Evolutionary conservation across 2,329 filamentous ascomycete species (phyloP), one percentile per base, ranked within the genome.

Genomic region (Trichoderma citrinoviride): DNA sequence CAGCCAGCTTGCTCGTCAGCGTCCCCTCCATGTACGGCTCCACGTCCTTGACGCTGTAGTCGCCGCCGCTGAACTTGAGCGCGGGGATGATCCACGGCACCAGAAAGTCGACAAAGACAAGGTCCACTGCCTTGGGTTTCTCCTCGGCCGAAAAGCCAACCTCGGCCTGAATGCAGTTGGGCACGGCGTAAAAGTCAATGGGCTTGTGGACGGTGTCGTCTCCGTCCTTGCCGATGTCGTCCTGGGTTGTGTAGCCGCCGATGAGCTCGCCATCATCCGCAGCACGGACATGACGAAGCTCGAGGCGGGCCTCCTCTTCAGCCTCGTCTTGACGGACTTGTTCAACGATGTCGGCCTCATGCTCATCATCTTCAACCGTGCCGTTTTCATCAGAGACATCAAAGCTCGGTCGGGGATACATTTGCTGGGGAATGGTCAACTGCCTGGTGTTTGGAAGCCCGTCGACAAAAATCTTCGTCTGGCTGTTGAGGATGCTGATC

Each of bases 71-170:
- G 67, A 85, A 82, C 69, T 88, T 87, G 67, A 97, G 79, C 3
- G 92, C 93, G 12, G 90, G 78, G 19, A 96, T 77, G 44, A 98
- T 80, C 85, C 90, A 96, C 10, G 88, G 88, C 77, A 95, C 85
- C 41, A 98, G 88, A 75, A 97, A 99, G 74, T 96, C 93, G 65
- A 96, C 86, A 73, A 96, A 99, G 15, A 97, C 87, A 7, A 99
- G 75, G 75, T 98, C 94, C 0, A 99, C 92, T 0, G 78, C 88
- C 60, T 90, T 85, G 0, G 92, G 91, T 17, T 85, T 80, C 6
- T 74, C 81, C 6, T 75, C 78, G 10, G 77, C 71, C 1, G 88
- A 83, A 70, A 96, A 90, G 1, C 77, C 81, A 69, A 90, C 83
- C 65, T 85, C 78, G 1, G 89, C 81, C 74, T 94, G 90, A 65